Conservation (phyloP, 495 filamentous ascomycete species). For the Viridothelium virens region DNA sequence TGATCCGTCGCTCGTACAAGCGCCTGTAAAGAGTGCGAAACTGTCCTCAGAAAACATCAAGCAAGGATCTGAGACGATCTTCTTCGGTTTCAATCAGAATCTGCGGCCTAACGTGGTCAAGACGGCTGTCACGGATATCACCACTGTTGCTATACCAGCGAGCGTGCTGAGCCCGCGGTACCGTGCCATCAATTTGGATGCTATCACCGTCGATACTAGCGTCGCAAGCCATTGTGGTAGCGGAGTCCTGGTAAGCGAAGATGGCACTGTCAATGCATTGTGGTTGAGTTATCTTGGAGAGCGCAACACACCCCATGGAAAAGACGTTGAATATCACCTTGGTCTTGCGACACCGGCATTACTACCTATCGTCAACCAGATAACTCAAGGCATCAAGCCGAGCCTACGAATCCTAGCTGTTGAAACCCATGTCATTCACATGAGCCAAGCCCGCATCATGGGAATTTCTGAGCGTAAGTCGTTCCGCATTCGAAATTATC, state of each 20-base stretch:
- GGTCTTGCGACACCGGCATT: conserved; percentile 84
- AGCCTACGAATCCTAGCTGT: conserved; percentile 83
- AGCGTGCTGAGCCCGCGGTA: conserved; percentile 88
- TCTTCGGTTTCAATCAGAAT: conserved; percentile 96
- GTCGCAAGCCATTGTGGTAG: conserved; percentile 89
- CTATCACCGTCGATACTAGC: conserved; percentile 91
- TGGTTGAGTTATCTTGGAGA: conserved; percentile 97
- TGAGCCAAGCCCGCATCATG: conserved; percentile 98
- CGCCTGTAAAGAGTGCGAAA: conserved; percentile 81
- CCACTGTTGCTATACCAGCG: conserved; percentile 90
- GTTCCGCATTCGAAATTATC: neutral
- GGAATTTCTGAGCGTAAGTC: conserved; percentile 64
- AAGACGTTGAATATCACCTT: conserved; percentile 95
- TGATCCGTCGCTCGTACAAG: conserved; percentile 83
- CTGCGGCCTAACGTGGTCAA: conserved; percentile 86
- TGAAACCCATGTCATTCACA: conserved; percentile 89
- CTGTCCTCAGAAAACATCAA: conserved; percentile 75
- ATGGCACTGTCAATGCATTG: conserved; percentile 85
- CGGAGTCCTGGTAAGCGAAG: conserved; percentile 80
- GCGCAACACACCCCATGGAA: conserved; percentile 58
- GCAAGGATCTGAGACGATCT: conserved; percentile 83
- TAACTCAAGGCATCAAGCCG: conserved; percentile 69
- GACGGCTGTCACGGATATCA: conserved; percentile 94
- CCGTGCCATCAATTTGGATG: conserved; percentile 91
- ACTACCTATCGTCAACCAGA: conserved; percentile 73